These are phyloP conservation scores for Euphrasia confusa DNA, from an alignment of 257 asterid genomes.

Conservation along the genomic window DNA sequence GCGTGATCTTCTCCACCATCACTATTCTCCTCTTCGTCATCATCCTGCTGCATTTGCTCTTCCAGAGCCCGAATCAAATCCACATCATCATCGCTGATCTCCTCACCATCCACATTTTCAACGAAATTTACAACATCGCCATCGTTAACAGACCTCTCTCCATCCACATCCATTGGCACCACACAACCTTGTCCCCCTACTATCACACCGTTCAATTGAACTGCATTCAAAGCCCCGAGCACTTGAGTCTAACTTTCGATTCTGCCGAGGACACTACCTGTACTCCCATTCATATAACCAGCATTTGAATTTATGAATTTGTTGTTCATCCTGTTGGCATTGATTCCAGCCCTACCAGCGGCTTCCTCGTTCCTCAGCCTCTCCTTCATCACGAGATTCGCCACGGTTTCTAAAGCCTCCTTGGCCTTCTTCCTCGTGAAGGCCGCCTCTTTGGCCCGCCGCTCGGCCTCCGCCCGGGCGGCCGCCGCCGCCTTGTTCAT, in stretches of 20 bases:
- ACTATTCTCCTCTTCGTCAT: slow-evolving; percentile 18
- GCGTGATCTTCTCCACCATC: slow-evolving; percentile 23
- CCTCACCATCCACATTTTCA: slow-evolving; percentile 19
- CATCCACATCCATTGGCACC: slow-evolving; percentile 50
- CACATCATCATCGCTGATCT: slow-evolving; percentile 28
- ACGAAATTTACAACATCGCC: slow-evolving; percentile 21
- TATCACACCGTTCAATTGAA: slow-evolving; percentile 34
- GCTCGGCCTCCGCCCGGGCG: slow-evolving; percentile 62
- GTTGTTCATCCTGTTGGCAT: not conserved
- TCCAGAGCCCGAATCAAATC: slow-evolving; percentile 21
- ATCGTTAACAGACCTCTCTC: not conserved
- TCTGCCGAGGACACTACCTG: too few relatives aligned
- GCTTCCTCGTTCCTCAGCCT: too few relatives aligned
- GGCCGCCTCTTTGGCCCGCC: slow-evolving; percentile 73
- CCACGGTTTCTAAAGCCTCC: slow-evolving; percentile 62
- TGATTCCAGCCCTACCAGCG: too few relatives aligned
- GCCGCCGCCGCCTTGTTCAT: slow-evolving; percentile 57
- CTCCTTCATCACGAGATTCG: slow-evolving; percentile 36
- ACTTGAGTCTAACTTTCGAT: slow-evolving; percentile 40
- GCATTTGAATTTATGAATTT: slow-evolving; percentile 6
- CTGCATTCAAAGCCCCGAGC: slow-evolving; percentile 44
- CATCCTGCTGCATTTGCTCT: slow-evolving; percentile 26
- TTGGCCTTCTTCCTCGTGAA: slow-evolving; percentile 66
- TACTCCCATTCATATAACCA: slow-evolving; percentile 23
- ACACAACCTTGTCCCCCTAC: not conserved